These are phyloP conservation scores for Solanum medicagineum DNA, from an alignment of 257 asterid species.

Conservation along the genomic window DNA sequence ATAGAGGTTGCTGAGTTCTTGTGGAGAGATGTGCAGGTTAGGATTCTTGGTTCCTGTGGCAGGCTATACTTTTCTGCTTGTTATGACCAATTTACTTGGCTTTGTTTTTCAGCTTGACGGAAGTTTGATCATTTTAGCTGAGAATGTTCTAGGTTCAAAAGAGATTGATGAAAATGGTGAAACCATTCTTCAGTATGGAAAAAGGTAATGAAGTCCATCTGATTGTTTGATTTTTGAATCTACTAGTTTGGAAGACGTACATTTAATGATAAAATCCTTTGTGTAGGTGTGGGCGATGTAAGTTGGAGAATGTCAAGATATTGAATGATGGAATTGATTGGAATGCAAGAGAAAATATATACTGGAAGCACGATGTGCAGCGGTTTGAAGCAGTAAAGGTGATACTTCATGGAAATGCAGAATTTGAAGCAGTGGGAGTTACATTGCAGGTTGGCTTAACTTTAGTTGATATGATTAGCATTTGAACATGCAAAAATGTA, in stretches of 20 bases:
- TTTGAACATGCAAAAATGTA: neutral
- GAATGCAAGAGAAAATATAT: constrained; percentile 57
- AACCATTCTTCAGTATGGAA: constrained; percentile 68
- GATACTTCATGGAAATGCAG: constrained; percentile 90
- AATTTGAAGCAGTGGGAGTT: constrained; percentile 81
- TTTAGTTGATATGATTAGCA: neutral
- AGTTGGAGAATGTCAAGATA: constrained; percentile 62
- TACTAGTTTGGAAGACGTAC: constrained; percentile 1
- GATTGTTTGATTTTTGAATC: neutral
- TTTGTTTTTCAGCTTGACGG: constrained; percentile 73
- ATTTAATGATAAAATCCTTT: constrained; percentile 3
- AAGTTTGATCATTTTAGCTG: constrained; percentile 70
- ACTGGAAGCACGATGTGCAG: constrained; percentile 94
- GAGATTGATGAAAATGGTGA: constrained; percentile 37
- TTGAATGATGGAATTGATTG: constrained; percentile 79
- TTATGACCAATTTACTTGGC: constrained; percentile 16
- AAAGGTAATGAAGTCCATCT: constrained; percentile 36
- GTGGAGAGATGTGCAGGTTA: constrained; percentile 92
- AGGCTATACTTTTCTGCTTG: neutral
- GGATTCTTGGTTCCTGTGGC: constrained; percentile 5
- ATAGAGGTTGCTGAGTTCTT: constrained; percentile 83
- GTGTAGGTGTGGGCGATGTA: constrained; percentile 83
- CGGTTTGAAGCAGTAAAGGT: constrained; percentile 73
- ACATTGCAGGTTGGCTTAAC: constrained; percentile 52
- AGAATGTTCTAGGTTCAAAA: constrained; percentile 65